Evolutionary conservation across 2,329 filamentous ascomycete species (phyloP), one percentile per base, ranked within the genome.

Genomic region (Ceratocystis alfenasii): DNA sequence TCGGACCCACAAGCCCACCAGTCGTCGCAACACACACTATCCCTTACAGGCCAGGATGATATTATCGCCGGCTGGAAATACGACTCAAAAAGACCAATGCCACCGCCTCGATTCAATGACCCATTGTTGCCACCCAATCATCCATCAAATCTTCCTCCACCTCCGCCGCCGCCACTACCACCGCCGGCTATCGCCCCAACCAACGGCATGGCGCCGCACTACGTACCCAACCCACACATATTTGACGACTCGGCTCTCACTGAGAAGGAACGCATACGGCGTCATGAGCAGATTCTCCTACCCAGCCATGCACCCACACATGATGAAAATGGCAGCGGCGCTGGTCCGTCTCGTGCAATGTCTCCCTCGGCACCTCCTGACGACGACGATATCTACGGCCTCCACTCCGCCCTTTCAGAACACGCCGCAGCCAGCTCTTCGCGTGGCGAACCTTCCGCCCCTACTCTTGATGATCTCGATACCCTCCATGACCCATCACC

Each of bases 231-330:
- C 3, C 85, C 87, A n/a, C 77, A 82, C 36, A 70, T 86, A 20
- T 77, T 79, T 10, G 76, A 81, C 12, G 85, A 90, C 65, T 82
- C 82, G 68, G 80, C 78, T 3, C 76, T 91, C 41, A 85, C 87
- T 12, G 94, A 97, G 69, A 96, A 96, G 74, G 87, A 95, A 68
- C 85, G 87, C 62, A 76, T 94, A 67, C 83, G 87, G 60, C 83
- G 84, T 67, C 90, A 90, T 50, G 92, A 96, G 75, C 83, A 87
- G 70, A 83, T 86, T 60, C 77, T 96, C 4, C 76, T 96, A 25
- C 93, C 93, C 1, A 96, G 91, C 72, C 86, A 86, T 71, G 92
- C 88, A 12, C 78, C 67, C 33, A 69, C 67, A 15, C 45, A 66
- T 10, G 48, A 65, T 41, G 65, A 20, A 2, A 22, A 28, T 1